Evolutionary conservation across 768 basidiomycete genomes (phyloP).

Genomic region (Nidula microcarpa): DNA sequence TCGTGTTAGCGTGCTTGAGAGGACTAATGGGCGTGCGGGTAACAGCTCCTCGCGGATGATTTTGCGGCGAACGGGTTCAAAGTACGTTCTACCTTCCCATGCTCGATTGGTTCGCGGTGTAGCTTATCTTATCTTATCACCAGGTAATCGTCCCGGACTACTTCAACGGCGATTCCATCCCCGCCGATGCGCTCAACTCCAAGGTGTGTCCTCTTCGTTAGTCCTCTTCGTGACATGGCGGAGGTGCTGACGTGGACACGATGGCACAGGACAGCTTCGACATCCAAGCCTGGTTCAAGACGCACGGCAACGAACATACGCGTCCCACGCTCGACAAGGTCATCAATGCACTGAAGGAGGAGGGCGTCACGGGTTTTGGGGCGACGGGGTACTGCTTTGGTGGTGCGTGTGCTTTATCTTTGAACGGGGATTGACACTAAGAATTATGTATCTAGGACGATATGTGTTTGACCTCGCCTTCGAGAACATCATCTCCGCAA

Average conservation of each 20-base stretch:
- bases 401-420: constrained; percentile 27
- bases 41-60: constrained; percentile 37
- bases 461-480: constrained; percentile 63
- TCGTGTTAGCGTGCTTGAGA: not conserved
- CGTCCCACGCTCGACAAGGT: constrained; percentile 55
- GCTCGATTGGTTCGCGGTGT: not conserved
- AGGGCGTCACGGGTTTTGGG: constrained; percentile 56
- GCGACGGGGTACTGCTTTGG: constrained; percentile 73
- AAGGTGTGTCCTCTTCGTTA: constrained; percentile 14
- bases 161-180: constrained; percentile 36
- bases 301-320: constrained; percentile 34
- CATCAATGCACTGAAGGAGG: constrained; percentile 49
- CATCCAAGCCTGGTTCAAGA: constrained; percentile 36
- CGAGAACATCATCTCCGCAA: constrained; percentile 44
- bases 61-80: constrained; percentile 45
- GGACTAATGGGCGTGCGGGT: not conserved
- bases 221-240: not conserved
- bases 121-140: not conserved
- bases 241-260: constrained; percentile 8
- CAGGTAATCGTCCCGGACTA: constrained; percentile 40
- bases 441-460: constrained; percentile 29
- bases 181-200: constrained; percentile 28
- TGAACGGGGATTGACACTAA: not conserved
- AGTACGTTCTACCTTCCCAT: constrained; percentile 14
- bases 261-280: constrained; percentile 29